Conservation (phyloP, 768 basidiomycete genomes). For the Suillus hirtellus region DNA sequence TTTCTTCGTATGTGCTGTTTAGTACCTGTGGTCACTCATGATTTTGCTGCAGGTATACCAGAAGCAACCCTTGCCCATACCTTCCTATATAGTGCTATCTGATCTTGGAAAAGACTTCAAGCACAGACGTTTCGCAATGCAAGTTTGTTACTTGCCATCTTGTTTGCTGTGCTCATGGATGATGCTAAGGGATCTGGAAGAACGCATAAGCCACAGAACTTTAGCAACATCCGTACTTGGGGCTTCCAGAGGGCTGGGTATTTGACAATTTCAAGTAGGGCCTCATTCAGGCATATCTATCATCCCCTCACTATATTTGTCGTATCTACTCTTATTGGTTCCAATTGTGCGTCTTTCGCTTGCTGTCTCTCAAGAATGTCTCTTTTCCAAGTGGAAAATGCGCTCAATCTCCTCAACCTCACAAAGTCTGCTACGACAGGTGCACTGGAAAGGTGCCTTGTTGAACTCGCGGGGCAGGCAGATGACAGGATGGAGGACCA, state of each 20-base stretch:
- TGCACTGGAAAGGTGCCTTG: conserved; percentile 47
- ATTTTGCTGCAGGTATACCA: conserved; percentile 65
- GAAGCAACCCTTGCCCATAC: conserved; percentile 85
- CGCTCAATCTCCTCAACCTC: conserved; percentile 12
- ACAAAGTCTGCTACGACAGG: conserved; percentile 15
- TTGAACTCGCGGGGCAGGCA: conserved; percentile 64
- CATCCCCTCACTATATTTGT: conserved; percentile 16
- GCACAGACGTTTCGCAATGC: conserved; percentile 88
- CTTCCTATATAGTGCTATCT: conserved; percentile 75
- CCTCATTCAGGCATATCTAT: conserved; percentile 17
- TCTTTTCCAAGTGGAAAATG: conserved; percentile 29
- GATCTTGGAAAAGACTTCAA: conserved; percentile 83
- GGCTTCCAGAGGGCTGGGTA: conserved; percentile 68
- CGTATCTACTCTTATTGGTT: conserved; percentile 23
- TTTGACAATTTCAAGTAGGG: conserved; percentile 55
- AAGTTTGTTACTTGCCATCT: conserved; percentile 27
- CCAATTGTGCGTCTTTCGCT: conserved; percentile 16
- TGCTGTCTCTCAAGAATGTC: conserved; percentile 33
- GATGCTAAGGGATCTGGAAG: conserved; percentile 68
- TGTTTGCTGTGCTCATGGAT: conserved; percentile 9
- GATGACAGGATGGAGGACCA: conserved; percentile 49
- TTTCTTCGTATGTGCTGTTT: background rate
- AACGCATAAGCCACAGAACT: conserved; percentile 81
- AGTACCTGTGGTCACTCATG: conserved; percentile 4
- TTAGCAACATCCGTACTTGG: conserved; percentile 76